Percentiles rank a stretch among this genome's conserved stretches.
phyloP scores from a whole-genome alignment of 768 basidiomycete genomes.

The Tulasnella sp. region DNA sequence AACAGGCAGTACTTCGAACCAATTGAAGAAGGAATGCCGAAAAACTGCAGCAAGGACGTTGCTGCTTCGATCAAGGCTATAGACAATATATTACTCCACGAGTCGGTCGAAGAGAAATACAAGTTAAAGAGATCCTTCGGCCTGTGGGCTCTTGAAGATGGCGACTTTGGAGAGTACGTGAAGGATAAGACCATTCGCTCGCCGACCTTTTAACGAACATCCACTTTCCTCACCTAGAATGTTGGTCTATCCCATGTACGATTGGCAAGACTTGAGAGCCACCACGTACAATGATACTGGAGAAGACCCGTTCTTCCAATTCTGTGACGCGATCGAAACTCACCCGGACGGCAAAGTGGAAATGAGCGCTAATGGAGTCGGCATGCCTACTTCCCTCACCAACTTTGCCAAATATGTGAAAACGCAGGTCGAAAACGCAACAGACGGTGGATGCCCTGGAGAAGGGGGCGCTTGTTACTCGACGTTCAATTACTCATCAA shows the following conservation, averaged over 20 bases:
- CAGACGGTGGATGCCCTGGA: no score
- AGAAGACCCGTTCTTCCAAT: conserved; percentile 8
- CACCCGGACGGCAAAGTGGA: neutral
- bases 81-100: neutral
- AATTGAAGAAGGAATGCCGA: conserved; percentile 21
- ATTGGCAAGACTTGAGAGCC: conserved; percentile 12
- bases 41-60: conserved; percentile 16
- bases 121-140: conserved; percentile 7
- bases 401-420: neutral
- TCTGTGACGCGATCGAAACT: conserved; percentile 21
- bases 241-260: neutral
- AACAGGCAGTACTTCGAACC: no score
- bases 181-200: no score
- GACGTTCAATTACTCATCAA: neutral
- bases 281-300: neutral
- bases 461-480: conserved; percentile 13
- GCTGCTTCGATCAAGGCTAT: neutral
- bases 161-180: conserved; percentile 15
- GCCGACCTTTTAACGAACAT: no score
- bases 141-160: neutral
- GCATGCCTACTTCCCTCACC: neutral
- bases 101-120: neutral
- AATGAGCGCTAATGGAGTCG: neutral
- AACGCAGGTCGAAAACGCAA: no score
- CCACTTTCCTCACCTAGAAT: neutral